Base-by-base conservation (phyloP, 2,329 filamentous ascomycete genomes). In the Aspergillus niger region DNA sequence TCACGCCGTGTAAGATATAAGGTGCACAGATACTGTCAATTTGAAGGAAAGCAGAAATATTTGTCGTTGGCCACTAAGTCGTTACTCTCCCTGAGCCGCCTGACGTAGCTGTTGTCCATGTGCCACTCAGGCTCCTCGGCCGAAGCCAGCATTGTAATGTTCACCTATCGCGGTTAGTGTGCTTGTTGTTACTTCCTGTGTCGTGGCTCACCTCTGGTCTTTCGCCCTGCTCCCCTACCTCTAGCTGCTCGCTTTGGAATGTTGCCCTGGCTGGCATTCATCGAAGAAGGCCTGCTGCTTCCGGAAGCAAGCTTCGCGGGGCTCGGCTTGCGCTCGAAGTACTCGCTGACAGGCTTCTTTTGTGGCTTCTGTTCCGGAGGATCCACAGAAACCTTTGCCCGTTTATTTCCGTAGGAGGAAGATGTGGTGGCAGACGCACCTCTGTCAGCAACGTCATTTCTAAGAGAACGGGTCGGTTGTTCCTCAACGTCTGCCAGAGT, bases 131-230 rank as follows among this genome's bases (percentile, higher is more conserved):
- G 51, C 58, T 13, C 65, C 63, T 44, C 68, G 65, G 22, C 61
- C 69, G 54, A 75, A 76, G 1, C 73, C 70, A 38, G 70, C 69
- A 36, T 63, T 69, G 57, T 76, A 76, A 30, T 67, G 68, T 11
- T 74, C 70, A 22, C 71, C 73, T 76, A 28, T 15, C 11, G 15
- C 38, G 8, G 10, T 71, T 43, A 70, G 69, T 51, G 54, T 24
- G 11, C 36, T 5, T 13, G 5, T 15, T 22, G 39, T 2, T 24
- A 8, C 15, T 24, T 15, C 20, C 15, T 17, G 28, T 52, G 22
- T 2, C 20, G 24, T 47, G 30, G 11, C 65, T 61, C 68, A 75
- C 74, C 70, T 70, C 71, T 64, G 54, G 69, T 69, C 43, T 61
- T 69, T 20, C 74, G 67, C 32, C 58, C 59, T n/a, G 28, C 8